phyloP scores from a whole-genome alignment of 202 grass and related monocot genomes.

The Alloteropsis angusta region DNA sequence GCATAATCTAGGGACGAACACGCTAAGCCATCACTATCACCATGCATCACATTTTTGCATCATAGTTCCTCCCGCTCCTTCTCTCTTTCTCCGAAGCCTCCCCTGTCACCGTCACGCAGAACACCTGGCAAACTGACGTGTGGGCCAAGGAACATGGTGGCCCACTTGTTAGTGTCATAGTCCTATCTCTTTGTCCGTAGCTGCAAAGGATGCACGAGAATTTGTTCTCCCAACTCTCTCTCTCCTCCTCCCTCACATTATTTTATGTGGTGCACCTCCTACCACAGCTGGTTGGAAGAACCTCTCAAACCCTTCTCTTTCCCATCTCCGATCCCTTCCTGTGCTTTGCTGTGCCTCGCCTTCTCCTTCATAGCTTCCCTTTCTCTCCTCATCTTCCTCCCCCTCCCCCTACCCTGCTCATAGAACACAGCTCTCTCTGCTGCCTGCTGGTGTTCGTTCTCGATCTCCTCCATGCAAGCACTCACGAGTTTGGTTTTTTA shows the following conservation, averaged over 20 bases:
- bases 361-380: conserved; percentile 30
- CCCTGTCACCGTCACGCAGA: background rate
- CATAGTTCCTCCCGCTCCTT: conserved; percentile 33
- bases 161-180: conserved; percentile 7
- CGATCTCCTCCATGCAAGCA: conserved; percentile 42
- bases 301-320: conserved; percentile 44
- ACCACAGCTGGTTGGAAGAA: conserved; percentile 47
- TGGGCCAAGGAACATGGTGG: background rate
- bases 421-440: conserved; percentile 30
- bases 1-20: conserved; percentile 39
- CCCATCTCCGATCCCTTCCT: too few species aligned
- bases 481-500: conserved; percentile 32
- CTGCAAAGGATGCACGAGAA: conserved; percentile 23
- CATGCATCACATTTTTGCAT: conserved; percentile 38
- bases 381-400: conserved; percentile 21
- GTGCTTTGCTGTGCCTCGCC: conserved; percentile 2
- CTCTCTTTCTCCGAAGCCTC: conserved; percentile 26
- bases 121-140: background rate
- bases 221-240: conserved; percentile 24
- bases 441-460: conserved; percentile 23
- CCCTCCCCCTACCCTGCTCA: conserved; percentile 19
- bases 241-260: conserved; percentile 34
- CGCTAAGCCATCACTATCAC: conserved; percentile 59
- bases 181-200: background rate
- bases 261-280: conserved; percentile 62